A percentile compares a stretch with the other conserved stretches of the same genome.
Conservation (phyloP, 805 yeast genomes). For the Saccharomyces paradoxus region DNA sequence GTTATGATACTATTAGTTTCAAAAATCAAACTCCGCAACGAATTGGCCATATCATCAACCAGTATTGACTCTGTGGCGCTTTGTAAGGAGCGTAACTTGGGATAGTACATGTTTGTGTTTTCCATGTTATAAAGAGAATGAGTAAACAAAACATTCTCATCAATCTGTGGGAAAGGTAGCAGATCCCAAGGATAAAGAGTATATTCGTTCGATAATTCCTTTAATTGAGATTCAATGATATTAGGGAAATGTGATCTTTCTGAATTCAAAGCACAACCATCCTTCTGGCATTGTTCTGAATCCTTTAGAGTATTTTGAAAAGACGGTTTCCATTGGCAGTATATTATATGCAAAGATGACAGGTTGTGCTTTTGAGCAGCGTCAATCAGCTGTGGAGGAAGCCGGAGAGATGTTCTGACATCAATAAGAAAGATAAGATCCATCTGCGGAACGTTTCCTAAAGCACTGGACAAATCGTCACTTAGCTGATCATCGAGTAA, state of each 20-base stretch:
- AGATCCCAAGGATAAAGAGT: conserved; percentile 16
- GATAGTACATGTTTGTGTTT: conserved; percentile 22
- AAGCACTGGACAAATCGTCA: conserved; percentile 11
- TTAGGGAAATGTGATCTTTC: conserved; percentile 8
- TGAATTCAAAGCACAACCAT: neutral
- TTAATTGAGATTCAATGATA: conserved; percentile 18
- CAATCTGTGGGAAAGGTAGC: conserved; percentile 22
- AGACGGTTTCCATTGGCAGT: conserved; percentile 15
- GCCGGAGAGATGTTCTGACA: conserved; percentile 16
- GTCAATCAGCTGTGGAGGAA: conserved; percentile 9
- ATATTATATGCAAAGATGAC: conserved; percentile 9
- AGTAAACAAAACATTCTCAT: conserved; percentile 21
- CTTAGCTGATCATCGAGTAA: conserved; percentile 15
- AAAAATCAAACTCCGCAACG: conserved; percentile 15
- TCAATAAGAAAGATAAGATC: conserved; percentile 23
- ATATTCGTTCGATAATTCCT: neutral
- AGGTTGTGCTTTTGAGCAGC: conserved; percentile 2
- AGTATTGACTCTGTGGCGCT: conserved; percentile 21
- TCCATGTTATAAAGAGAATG: conserved; percentile 18
- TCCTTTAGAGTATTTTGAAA: conserved; percentile 5
- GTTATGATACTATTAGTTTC: conserved; percentile 21
- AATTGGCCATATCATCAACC: conserved; percentile 23
- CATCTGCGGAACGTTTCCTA: conserved; percentile 5
- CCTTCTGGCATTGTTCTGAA: neutral
- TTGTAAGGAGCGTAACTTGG: conserved; percentile 14